Evolutionary conservation across 1,284 basidiomycete species (phyloP).

Genomic region (Cronartium ribicola): DNA sequence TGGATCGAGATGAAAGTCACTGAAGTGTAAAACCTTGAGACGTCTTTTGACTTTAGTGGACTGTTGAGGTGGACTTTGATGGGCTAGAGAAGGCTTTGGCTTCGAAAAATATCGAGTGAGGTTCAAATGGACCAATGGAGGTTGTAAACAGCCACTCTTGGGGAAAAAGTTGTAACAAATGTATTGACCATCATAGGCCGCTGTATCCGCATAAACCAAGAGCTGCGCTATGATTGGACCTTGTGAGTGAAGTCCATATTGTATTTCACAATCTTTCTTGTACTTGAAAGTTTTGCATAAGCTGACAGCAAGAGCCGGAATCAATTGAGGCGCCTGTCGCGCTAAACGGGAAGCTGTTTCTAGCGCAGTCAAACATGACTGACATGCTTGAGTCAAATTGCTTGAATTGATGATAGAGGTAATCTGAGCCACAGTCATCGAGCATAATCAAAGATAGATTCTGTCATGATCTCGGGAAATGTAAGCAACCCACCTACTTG

Average conservation of each 20-base stretch:
- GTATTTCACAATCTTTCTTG: constrained; percentile 43
- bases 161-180: constrained; percentile 60
- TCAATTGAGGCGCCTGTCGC: constrained; percentile 62
- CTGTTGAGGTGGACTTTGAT: constrained; percentile 53
- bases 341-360: constrained; percentile 65
- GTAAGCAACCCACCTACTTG: constrained; percentile 37
- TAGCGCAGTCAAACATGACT: constrained; percentile 62
- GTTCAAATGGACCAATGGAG: constrained; percentile 59
- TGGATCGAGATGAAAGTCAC: constrained; percentile 68
- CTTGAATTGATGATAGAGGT: neutral
- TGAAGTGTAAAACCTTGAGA: constrained; percentile 69
- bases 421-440: neutral
- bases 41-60: constrained; percentile 59
- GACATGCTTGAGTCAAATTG: constrained; percentile 53
- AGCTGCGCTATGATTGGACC: constrained; percentile 66
- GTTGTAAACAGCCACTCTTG: constrained; percentile 56
- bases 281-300: constrained; percentile 64
- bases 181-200: constrained; percentile 67
- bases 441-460: neutral
- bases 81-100: constrained; percentile 59
- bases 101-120: constrained; percentile 61
- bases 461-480: constrained; percentile 1
- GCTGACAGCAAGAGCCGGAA: constrained; percentile 60
- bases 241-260: constrained; percentile 47
- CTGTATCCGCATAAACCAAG: constrained; percentile 62